These are phyloP conservation scores for Pichia occidentalis DNA, from an alignment of 805 yeast genomes.

Conservation along the genomic window DNA sequence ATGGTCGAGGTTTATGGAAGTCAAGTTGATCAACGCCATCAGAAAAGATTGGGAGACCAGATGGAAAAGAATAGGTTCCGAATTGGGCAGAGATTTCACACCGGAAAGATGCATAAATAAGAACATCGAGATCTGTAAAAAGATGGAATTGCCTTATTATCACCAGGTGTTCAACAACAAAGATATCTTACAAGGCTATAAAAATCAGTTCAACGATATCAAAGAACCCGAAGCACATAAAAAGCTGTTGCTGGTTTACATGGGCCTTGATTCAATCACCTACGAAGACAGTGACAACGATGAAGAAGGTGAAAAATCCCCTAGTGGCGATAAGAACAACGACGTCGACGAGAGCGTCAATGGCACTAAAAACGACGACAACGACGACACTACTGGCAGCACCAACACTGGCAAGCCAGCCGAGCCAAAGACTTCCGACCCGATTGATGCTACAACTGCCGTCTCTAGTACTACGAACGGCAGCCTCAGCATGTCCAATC, in stretches of 20 bases:
- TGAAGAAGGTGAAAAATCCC: not conserved
- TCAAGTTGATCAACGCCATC: conserved; percentile 27
- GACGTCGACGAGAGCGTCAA: not conserved
- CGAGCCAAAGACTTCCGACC: too few species aligned
- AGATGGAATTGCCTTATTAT: conserved; percentile 24
- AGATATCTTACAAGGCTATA: conserved; percentile 24
- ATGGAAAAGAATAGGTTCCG: conserved; percentile 34
- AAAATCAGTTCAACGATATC: conserved; percentile 24
- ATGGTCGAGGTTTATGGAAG: conserved; percentile 32
- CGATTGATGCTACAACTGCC: too few species aligned
- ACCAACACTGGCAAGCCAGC: not conserved
- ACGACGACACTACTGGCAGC: not conserved
- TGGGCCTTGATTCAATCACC: conserved; percentile 32
- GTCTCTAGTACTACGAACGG: too few species aligned
- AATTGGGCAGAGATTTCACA: conserved; percentile 26
- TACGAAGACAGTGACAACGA: conserved; percentile 28
- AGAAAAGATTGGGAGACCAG: conserved; percentile 36
- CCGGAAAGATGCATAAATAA: conserved; percentile 28
- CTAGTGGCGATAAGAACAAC: too few species aligned
- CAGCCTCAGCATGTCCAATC: too few species aligned
- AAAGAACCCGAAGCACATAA: conserved; percentile 29
- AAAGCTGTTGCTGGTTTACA: conserved; percentile 31
- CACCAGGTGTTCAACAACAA: conserved; percentile 24
- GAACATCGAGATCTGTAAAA: conserved; percentile 28
- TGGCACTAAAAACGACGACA: not conserved